A percentile compares a stretch with the other conserved stretches of the same genome.
phyloP scores from a whole-genome alignment of 1,284 basidiomycete genomes.

The Ustilago xerochloae region DNA sequence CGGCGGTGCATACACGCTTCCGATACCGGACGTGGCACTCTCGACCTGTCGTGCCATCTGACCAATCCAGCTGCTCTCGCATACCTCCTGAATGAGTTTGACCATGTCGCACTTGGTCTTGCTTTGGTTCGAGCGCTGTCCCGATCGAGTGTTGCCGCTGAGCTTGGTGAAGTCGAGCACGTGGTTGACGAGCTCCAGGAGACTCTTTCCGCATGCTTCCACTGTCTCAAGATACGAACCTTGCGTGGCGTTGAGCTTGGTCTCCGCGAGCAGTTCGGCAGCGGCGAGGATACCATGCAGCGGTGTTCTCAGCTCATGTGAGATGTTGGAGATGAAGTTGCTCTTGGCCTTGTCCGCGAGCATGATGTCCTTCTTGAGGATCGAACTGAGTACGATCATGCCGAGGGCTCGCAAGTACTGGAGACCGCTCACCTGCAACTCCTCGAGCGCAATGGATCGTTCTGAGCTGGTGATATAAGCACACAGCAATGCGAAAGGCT shows the following conservation, averaged over 20 bases:
- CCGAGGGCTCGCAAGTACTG: slow-evolving; percentile 89
- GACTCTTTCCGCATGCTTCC: slow-evolving; percentile 69
- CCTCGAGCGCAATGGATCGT: slow-evolving; percentile 84
- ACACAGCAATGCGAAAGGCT: slow-evolving; percentile 88
- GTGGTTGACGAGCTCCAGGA: slow-evolving; percentile 82
- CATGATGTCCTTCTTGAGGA: slow-evolving; percentile 90
- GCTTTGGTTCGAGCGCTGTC: slow-evolving; percentile 23
- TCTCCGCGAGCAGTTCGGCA: slow-evolving; percentile 87
- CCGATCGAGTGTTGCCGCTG: slow-evolving; percentile 75
- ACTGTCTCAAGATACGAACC: slow-evolving; percentile 84
- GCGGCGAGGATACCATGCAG: slow-evolving; percentile 79
- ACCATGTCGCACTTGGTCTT: slow-evolving; percentile 75
- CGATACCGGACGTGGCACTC: slow-evolving; percentile 74
- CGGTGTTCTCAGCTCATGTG: slow-evolving; percentile 77
- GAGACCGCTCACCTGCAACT: slow-evolving; percentile 77
- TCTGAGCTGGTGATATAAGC: slow-evolving; percentile 82
- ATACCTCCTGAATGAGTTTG: slow-evolving; percentile 91
- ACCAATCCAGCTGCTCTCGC: slow-evolving; percentile 94
- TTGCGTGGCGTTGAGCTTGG: slow-evolving; percentile 82
- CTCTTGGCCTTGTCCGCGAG: slow-evolving; percentile 90
- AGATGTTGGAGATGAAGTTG: slow-evolving; percentile 91
- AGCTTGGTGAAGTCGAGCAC: slow-evolving; percentile 96
- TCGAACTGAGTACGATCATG: slow-evolving; percentile 92
- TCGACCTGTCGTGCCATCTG: slow-evolving; percentile 79
- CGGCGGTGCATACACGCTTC: slow-evolving; percentile 86